Conservation (phyloP, 2,329 filamentous ascomycete genomes). For the Botrytis fabae region DNA sequence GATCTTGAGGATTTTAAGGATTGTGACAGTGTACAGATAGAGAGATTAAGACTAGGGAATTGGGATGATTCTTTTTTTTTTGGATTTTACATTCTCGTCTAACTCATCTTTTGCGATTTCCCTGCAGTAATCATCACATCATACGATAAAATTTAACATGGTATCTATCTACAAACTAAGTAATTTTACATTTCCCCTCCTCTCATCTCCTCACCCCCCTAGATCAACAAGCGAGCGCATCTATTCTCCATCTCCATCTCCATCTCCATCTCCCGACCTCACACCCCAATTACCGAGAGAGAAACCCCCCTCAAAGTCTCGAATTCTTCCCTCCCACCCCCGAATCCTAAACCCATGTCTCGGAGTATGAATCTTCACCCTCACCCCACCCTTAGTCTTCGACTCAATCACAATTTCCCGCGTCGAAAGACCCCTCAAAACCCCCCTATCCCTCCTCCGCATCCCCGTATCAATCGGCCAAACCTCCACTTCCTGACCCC, state of each 20-base stretch:
- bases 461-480: constrained; percentile 64
- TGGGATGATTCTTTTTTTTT: too few relatives aligned
- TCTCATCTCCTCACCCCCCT: too few relatives aligned
- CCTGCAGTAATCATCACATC: too few relatives aligned
- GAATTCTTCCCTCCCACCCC: constrained; percentile 1
- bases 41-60: too few relatives aligned
- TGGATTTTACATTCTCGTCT: too few relatives aligned
- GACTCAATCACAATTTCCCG: constrained; percentile 61
- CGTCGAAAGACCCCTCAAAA: constrained; percentile 52
- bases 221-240: background rate
- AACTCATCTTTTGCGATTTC: too few relatives aligned
- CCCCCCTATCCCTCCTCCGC: constrained; percentile 58
- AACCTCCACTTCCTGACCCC: constrained; percentile 55
- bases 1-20: too few relatives aligned
- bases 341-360: constrained; percentile 57
- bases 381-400: constrained; percentile 43
- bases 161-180: too few relatives aligned
- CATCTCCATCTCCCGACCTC: background rate
- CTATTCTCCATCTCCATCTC: background rate
- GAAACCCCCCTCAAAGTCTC: constrained; percentile 23
- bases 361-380: constrained; percentile 60
- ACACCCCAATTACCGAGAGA: background rate
- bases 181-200: background rate
- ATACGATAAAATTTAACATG: too few relatives aligned
- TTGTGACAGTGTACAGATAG: too few relatives aligned